Evolutionary conservation across 179 eudicot species (phyloP), one percentile per base, ranked within the genome.

Genomic region (Vitellaria paradoxa): DNA sequence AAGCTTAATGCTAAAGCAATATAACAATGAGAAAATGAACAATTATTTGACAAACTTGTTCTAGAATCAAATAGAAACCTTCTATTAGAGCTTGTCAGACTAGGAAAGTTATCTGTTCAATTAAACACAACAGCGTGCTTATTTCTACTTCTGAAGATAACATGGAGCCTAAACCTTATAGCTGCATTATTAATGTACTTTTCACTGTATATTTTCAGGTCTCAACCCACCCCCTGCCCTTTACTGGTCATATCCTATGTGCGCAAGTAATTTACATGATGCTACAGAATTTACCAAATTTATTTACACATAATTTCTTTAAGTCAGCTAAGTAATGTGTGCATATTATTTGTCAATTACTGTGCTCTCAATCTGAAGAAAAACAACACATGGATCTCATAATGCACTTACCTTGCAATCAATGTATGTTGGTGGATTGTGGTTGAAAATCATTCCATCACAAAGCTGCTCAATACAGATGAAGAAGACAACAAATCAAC

Each of bases 371-470:
- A 76, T 21, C 13, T 18, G 23, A 79, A 65, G 65, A 37, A 70
- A 70, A 71, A 30, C 30, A 62, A 55, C 3, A 46, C 57, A 0
- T 17, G 50, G 72, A 61, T 55, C 75, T 55, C 26, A 62, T 69
- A 73, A 76, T 79, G 76, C 62, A 80, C 91, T 81, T 84, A 91
- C 99, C 88, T 40, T 75, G 80, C 97, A 93, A 80, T 81, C 93
- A 74, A 88, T 70, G 79, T 97, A 95, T 65, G 64, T 79, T 24
- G 99, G 99, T 73, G 93, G 90, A 78, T 90, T 87, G 47, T 93
- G 99, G 87, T 93, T 93, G 91, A 93, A 93, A 82, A 95, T 87
- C 97, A 95, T 84, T 69, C 85, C 86, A 88, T 87, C 92, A 76
- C 97, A 93, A 74, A 91, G 99, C 97, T 95, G 87, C 82, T 84